Base-by-base conservation (phyloP, 192 early-diverging fungal genomes). In the Polychytrium aggregatum region DNA sequence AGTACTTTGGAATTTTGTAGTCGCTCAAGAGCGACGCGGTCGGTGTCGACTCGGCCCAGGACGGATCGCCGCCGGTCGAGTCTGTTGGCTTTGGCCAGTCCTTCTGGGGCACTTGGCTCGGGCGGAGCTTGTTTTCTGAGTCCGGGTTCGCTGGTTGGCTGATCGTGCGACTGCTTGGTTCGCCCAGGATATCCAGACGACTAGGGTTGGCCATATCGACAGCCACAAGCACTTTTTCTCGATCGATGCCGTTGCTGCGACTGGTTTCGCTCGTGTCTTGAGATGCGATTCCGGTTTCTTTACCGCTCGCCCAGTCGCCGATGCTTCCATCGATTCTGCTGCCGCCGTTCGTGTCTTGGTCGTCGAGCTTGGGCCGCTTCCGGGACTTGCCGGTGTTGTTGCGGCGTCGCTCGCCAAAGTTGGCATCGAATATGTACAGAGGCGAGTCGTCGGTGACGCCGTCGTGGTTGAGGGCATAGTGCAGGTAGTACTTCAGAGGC, bases 341-440 rank as follows among this genome's bases (percentile, higher is more conserved):
- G 31, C 11, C 31, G 31, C 31, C 31, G 31, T 33, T 33, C 31
- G 4, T 4, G 11, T 33, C 31, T 11, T 4, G 31, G 31, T 33
- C 31, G 31, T 33, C 31, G 4, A 11, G 6, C 31, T 33, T 33
- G 31, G 4, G 6, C 11, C 11, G 8, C 7, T 37, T 22, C 10
- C 31, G 48, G 3, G 2, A 10, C 22, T 18, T 16, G 17, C 37
- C 28, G 21, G 26, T 24, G 44, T 25, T 46, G 34, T 46, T 42
- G 43, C 46, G 3, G 38, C 37, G 5, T 1, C 67, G 40, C 11
- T 61, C 77, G 14, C 67, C 76, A 50, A 83, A 87, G 16, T 67
- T 70, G 37, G 73, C 68, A 39, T 89, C 86, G 59, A 89, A 89
- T 36, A 87, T 86, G 50, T 89, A 89, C 14, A 89, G 65, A 10